phyloP scores from a whole-genome alignment of 345 rosid species.

The Bretschneidera sinensis region DNA sequence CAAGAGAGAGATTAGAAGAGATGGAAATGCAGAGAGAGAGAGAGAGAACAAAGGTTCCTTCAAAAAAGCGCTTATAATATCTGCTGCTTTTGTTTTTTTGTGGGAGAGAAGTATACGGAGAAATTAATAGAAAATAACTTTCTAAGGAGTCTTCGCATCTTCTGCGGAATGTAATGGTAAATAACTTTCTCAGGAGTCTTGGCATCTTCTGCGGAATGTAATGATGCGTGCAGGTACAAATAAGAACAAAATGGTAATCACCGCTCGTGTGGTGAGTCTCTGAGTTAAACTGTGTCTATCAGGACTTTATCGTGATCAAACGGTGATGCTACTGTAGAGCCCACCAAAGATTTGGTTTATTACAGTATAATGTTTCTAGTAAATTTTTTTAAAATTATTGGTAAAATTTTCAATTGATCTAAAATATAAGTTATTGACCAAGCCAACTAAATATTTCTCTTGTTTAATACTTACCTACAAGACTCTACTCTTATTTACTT shows the following conservation, averaged over 20 bases:
- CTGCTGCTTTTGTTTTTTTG: background rate
- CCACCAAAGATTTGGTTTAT: too few relatives aligned
- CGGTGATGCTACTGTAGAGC: background rate
- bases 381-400: too few relatives aligned
- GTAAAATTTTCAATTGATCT: too few relatives aligned
- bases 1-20: background rate
- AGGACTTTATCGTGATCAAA: background rate
- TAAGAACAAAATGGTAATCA: background rate
- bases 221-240: background rate
- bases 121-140: too few relatives aligned
- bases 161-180: background rate
- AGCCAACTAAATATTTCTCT: too few relatives aligned
- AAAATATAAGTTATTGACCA: too few relatives aligned
- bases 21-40: slow-evolving; percentile 13
- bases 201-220: background rate
- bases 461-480: too few relatives aligned
- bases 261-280: too few relatives aligned
- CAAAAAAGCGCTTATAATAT: slow-evolving; percentile 12
- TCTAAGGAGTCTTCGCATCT: background rate
- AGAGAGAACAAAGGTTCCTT: slow-evolving; percentile 18
- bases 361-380: too few relatives aligned
- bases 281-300: background rate
- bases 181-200: background rate
- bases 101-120: background rate
- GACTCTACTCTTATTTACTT: too few relatives aligned